A percentile compares a stretch with the other conserved stretches of the same genome.
These are phyloP conservation scores for Tremellales sp. DNA, from an alignment of 1,284 basidiomycete genomes.

Conservation along the genomic window DNA sequence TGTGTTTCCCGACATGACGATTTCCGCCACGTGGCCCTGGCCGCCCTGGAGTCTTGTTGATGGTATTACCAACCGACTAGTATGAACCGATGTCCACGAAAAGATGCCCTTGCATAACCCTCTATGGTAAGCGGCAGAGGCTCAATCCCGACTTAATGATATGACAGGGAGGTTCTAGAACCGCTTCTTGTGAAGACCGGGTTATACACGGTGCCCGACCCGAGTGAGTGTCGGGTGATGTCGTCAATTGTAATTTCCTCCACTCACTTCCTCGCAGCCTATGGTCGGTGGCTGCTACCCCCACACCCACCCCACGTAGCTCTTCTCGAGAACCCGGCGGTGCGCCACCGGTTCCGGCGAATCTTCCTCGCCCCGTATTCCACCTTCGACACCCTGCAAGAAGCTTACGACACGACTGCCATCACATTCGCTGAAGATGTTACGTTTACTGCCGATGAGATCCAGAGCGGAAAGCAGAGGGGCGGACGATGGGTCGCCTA, in stretches of 20 bases:
- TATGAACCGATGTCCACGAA: too few species aligned
- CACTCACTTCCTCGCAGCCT: constrained; percentile 25
- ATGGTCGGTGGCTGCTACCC: constrained; percentile 42
- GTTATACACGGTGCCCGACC: constrained; percentile 39
- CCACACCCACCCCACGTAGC: constrained; percentile 36
- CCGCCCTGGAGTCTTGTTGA: too few species aligned
- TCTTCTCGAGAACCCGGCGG: constrained; percentile 34
- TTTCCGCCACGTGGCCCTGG: too few species aligned
- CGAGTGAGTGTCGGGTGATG: constrained; percentile 29
- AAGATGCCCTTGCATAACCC: constrained; percentile 28
- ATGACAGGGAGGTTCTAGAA: constrained; percentile 42
- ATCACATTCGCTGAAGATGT: constrained; percentile 46
- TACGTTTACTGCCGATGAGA: constrained; percentile 33
- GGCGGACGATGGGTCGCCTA: constrained; percentile 48
- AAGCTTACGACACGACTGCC: constrained; percentile 40
- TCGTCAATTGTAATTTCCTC: not conserved
- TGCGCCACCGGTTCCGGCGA: constrained; percentile 37
- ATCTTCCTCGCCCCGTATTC: constrained; percentile 39
- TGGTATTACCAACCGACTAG: too few species aligned
- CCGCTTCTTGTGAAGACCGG: constrained; percentile 35
- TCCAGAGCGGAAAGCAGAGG: constrained; percentile 25
- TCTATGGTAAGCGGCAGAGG: constrained; percentile 18
- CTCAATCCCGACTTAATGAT: not conserved
- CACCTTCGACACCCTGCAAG: constrained; percentile 23
- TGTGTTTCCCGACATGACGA: too few species aligned